Percentiles rank a stretch among this genome's conserved stretches.
Evolutionary conservation across 2,329 filamentous ascomycete species (phyloP).

Genomic region (Diaporthe longicolla): DNA sequence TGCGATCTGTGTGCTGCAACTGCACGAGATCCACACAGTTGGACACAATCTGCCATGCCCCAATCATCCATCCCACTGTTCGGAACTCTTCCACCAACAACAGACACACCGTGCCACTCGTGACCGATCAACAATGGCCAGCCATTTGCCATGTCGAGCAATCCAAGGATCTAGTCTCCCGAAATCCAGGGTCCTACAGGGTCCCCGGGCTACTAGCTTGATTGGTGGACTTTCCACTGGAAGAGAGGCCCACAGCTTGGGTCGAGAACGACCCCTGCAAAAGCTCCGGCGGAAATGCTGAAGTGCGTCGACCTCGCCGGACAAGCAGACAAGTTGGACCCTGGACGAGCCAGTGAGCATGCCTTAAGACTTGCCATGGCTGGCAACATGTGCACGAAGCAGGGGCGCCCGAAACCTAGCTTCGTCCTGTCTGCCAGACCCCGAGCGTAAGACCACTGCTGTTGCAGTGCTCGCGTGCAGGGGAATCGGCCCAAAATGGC

Average conservation of each 20-base stretch:
- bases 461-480: neutral
- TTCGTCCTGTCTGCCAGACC: neutral
- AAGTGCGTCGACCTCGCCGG: no score
- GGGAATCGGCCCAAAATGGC: neutral
- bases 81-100: constrained; percentile 27
- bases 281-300: neutral
- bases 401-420: neutral
- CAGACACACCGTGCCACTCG: constrained; percentile 3
- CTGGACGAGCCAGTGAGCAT: neutral
- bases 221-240: constrained; percentile 23
- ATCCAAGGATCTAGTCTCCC: constrained; percentile 8
- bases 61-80: neutral
- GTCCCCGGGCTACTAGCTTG: constrained; percentile 16
- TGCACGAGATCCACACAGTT: constrained; percentile 16
- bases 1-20: constrained; percentile 10
- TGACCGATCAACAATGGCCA: neutral
- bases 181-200: constrained; percentile 28
- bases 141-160: neutral
- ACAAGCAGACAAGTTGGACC: neutral
- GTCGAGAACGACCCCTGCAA: neutral
- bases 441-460: neutral
- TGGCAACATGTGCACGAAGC: neutral
- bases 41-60: neutral
- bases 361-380: neutral
- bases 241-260: constrained; percentile 1